Evolutionary conservation across 2,329 filamentous ascomycete species (phyloP).

Genomic region (Colletotrichum orchidophilum): DNA sequence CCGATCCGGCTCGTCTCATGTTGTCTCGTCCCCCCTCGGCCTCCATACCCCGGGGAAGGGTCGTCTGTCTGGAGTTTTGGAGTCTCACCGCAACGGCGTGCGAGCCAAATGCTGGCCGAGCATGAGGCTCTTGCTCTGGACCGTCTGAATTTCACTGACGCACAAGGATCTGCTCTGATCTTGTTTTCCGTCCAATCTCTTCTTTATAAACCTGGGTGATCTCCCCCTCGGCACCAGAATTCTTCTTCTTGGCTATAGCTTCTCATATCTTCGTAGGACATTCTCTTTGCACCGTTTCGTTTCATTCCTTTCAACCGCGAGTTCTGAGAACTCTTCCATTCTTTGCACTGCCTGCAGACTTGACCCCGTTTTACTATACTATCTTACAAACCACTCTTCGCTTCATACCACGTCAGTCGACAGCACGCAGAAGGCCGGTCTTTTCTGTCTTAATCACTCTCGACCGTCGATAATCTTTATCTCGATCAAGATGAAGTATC

Average conservation of each 20-base stretch:
- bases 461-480: slow-evolving; percentile 10
- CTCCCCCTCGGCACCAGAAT: slow-evolving; percentile 7
- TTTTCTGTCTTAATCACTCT: slow-evolving; percentile 15
- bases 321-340: slow-evolving; percentile 38
- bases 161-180: slow-evolving; percentile 16
- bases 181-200: slow-evolving; percentile 8
- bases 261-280: slow-evolving; percentile 22
- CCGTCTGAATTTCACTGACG: slow-evolving; percentile 20
- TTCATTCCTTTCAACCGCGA: slow-evolving; percentile 27
- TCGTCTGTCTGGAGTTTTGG: background rate
- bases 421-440: slow-evolving; percentile 24
- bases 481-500: slow-evolving; percentile 35
- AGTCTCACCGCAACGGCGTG: background rate
- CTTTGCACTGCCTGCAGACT: slow-evolving; percentile 26
- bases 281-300: slow-evolving; percentile 26
- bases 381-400: background rate
- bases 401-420: slow-evolving; percentile 9
- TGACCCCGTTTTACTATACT: background rate
- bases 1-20: slow-evolving; percentile 19
- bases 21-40: slow-evolving; percentile 1
- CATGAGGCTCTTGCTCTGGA: slow-evolving; percentile 4
- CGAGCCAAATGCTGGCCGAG: background rate
- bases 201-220: slow-evolving; percentile 26
- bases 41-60: background rate
- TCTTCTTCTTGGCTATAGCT: slow-evolving; percentile 18